Percentiles rank a stretch among this genome's conserved stretches.
Evolutionary conservation across 176 grass and related monocot species (phyloP).

Genomic region (Oryza meyeriana): DNA sequence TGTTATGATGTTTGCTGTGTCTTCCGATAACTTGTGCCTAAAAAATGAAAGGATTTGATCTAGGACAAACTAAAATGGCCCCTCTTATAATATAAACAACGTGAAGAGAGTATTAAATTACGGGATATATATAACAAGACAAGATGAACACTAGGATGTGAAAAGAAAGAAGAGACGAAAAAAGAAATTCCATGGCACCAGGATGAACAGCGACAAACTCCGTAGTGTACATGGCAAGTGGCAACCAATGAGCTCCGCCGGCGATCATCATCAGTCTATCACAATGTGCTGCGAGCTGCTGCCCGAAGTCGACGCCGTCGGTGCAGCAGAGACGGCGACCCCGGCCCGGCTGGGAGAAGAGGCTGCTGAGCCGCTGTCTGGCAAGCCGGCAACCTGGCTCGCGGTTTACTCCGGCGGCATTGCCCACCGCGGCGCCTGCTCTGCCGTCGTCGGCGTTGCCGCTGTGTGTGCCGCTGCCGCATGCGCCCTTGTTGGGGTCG

Average conservation of each 20-base stretch:
- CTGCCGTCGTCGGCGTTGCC: neutral
- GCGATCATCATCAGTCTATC: neutral
- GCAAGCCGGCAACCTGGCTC: constrained; percentile 20
- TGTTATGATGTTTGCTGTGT: too few relatives aligned
- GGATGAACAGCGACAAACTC: neutral
- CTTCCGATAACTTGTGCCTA: too few relatives aligned
- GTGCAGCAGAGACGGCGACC: neutral
- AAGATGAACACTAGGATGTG: neutral
- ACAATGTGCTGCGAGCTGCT: constrained; percentile 30
- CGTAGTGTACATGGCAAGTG: constrained; percentile 19
- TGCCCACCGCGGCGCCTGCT: neutral
- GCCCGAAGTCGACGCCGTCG: neutral
- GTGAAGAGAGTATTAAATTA: neutral
- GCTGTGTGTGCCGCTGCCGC: constrained; percentile 17
- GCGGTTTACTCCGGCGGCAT: neutral
- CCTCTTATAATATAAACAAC: too few relatives aligned
- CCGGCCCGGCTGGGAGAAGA: constrained; percentile 5
- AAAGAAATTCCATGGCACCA: constrained; percentile 8
- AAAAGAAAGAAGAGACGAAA: neutral
- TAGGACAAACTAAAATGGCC: too few relatives aligned
- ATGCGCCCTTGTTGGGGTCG: constrained; percentile 54
- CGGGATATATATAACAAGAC: neutral
- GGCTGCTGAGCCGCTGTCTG: constrained; percentile 32
- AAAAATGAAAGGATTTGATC: too few relatives aligned
- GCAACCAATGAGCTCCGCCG: neutral